Percentiles rank a stretch among this genome's conserved stretches.
These are phyloP conservation scores for Boletellus sp. DNA, from an alignment of 768 basidiomycete species.

Conservation along the genomic window DNA sequence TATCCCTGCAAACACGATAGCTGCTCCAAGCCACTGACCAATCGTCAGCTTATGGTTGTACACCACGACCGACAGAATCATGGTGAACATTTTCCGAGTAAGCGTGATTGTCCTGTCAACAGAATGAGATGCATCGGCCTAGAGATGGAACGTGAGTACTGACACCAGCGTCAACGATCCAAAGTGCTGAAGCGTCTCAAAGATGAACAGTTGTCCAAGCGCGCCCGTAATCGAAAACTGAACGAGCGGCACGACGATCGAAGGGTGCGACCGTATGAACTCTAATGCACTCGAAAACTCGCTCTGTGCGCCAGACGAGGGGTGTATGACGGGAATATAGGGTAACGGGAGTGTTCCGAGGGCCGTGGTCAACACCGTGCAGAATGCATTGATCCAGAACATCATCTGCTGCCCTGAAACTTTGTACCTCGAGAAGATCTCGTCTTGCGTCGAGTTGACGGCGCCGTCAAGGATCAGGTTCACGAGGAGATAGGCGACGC, in stretches of 20 bases:
- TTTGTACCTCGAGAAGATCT: slow-evolving; percentile 80
- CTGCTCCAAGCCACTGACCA: slow-evolving; percentile 94
- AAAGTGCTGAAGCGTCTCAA: slow-evolving; percentile 90
- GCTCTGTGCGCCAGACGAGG: slow-evolving; percentile 51
- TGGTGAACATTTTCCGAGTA: slow-evolving; percentile 95
- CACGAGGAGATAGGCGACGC: slow-evolving; percentile 70
- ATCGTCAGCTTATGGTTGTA: slow-evolving; percentile 81
- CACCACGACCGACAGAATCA: slow-evolving; percentile 90
- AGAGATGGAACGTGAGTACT: slow-evolving; percentile 24
- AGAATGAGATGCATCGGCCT: slow-evolving; percentile 1
- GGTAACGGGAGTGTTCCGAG: slow-evolving; percentile 75
- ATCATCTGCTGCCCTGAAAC: slow-evolving; percentile 96
- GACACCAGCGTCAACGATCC: slow-evolving; percentile 88
- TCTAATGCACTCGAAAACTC: slow-evolving; percentile 66
- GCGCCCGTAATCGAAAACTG: slow-evolving; percentile 90
- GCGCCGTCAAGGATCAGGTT: slow-evolving; percentile 92
- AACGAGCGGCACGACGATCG: slow-evolving; percentile 64
- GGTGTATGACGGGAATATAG: slow-evolving; percentile 79
- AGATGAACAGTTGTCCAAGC: slow-evolving; percentile 95
- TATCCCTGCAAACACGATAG: slow-evolving; percentile 87
- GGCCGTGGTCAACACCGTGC: slow-evolving; percentile 65
- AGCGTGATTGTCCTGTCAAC: slow-evolving; percentile 80
- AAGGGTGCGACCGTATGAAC: slow-evolving; percentile 78
- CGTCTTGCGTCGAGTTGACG: slow-evolving; percentile 94
- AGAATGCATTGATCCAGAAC: slow-evolving; percentile 94